Conservation (phyloP, 164 flowering plant genomes). For the Dillenia turbinata region DNA sequence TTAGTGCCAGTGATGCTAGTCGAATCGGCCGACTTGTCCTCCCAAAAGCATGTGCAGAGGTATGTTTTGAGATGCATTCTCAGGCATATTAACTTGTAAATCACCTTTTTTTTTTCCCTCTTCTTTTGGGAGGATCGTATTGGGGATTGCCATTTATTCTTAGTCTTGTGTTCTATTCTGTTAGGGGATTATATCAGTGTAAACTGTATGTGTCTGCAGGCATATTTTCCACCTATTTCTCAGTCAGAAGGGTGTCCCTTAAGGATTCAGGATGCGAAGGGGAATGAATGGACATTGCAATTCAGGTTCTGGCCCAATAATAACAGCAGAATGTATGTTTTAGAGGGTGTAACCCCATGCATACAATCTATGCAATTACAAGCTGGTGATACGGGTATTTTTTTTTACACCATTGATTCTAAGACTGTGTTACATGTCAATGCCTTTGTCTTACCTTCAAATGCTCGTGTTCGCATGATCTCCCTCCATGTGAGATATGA, state of each 20-base stretch:
- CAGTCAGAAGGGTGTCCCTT: conserved; percentile 93
- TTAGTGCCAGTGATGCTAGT: conserved; percentile 99
- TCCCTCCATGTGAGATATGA: no score
- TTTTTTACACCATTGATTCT: not conserved
- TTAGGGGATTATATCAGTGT: conserved; percentile 9
- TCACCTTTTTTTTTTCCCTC: not conserved
- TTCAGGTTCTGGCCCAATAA: conserved; percentile 99
- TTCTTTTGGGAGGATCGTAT: not conserved
- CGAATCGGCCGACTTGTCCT: conserved; percentile 97
- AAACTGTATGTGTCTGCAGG: conserved; percentile 46
- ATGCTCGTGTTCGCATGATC: no score
- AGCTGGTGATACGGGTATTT: conserved; percentile 95
- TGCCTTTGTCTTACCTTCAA: not conserved
- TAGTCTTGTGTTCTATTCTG: not conserved
- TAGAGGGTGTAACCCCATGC: conserved; percentile 99
- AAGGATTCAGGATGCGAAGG: conserved; percentile 87
- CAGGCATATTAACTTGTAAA: not conserved
- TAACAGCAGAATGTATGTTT: conserved; percentile 97
- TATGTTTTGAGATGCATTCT: conserved; percentile 22
- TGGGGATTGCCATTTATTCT: not conserved
- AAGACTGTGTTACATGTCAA: not conserved
- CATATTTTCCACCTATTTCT: conserved; percentile 87
- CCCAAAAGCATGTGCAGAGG: conserved; percentile 99
- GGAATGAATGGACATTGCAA: conserved; percentile 97
- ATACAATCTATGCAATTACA: conserved; percentile 94